Percentiles rank a stretch among this genome's conserved stretches.
Conservation (phyloP, 495 filamentous ascomycete genomes). For the Hyaloscypha hepaticicola region DNA sequence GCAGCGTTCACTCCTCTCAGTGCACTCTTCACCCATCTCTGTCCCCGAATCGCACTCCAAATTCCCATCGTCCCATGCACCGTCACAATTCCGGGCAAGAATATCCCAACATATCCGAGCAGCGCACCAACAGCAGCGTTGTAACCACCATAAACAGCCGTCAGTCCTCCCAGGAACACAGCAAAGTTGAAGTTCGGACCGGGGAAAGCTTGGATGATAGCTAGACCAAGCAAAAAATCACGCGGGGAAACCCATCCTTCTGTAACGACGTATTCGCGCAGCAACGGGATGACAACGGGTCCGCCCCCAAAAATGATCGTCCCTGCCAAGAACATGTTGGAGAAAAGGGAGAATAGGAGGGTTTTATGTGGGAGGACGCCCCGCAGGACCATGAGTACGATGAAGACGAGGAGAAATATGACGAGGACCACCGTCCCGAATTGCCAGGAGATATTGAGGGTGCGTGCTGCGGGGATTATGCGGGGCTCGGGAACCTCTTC, state of each 20-base stretch:
- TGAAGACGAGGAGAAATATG: constrained; percentile 60
- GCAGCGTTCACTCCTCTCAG: constrained; percentile 72
- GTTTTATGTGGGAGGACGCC: constrained; percentile 44
- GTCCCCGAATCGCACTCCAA: constrained; percentile 60
- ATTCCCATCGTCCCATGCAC: constrained; percentile 67
- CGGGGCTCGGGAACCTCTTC: constrained; percentile 33
- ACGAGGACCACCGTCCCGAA: constrained; percentile 47
- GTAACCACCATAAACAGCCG: constrained; percentile 42
- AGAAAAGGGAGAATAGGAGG: constrained; percentile 62
- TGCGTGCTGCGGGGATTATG: constrained; percentile 40
- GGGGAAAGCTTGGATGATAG: constrained; percentile 79
- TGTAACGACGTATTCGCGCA: constrained; percentile 76
- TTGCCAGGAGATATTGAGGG: constrained; percentile 33
- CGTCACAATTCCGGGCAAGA: constrained; percentile 65
- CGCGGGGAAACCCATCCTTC: constrained; percentile 76
- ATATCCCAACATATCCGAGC: constrained; percentile 70
- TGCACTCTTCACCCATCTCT: constrained; percentile 52
- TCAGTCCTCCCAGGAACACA: constrained; percentile 69
- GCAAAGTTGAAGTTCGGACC: constrained; percentile 90
- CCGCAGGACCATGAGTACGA: constrained; percentile 59
- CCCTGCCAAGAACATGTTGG: constrained; percentile 83
- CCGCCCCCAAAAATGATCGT: constrained; percentile 88
- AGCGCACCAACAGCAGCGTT: constrained; percentile 56
- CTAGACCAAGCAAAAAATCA: constrained; percentile 81
- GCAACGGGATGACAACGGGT: constrained; percentile 79